Conservation (phyloP, 371 early-diverging fungal species). For the Lichtheimia hyalospora region DNA sequence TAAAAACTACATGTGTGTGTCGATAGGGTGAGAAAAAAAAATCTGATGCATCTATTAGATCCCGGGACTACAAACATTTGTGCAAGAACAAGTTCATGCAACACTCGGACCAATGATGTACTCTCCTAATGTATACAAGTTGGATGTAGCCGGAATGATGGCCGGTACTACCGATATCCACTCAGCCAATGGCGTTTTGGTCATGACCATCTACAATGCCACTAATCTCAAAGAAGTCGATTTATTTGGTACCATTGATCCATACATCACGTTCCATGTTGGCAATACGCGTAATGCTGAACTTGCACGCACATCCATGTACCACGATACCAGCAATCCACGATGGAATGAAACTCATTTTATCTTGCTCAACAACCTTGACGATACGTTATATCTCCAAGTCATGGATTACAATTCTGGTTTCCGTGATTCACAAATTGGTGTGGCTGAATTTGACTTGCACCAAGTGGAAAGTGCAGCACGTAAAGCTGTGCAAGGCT, state of each 20-base stretch:
- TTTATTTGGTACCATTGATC: slow-evolving; percentile 84
- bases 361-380: slow-evolving; percentile 32
- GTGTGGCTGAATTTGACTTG: slow-evolving; percentile 58
- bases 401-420: slow-evolving; percentile 46
- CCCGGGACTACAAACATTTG: slow-evolving; percentile 79
- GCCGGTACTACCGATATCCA: slow-evolving; percentile 57
- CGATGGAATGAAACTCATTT: slow-evolving; percentile 47
- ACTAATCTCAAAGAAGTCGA: slow-evolving; percentile 82
- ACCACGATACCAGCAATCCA: slow-evolving; percentile 56
- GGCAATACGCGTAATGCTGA: slow-evolving; percentile 62
- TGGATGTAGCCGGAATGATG: slow-evolving; percentile 86
- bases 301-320: slow-evolving; percentile 55
- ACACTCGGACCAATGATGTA: slow-evolving; percentile 86
- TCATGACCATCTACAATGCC: slow-evolving; percentile 77
- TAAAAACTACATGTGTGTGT: background rate
- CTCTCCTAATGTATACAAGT: slow-evolving; percentile 77
- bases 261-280: slow-evolving; percentile 73
- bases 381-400: slow-evolving; percentile 30
- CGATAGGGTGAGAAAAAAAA: background rate
- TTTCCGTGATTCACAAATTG: slow-evolving; percentile 35
- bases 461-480: slow-evolving; percentile 37
- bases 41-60: slow-evolving; percentile 40
- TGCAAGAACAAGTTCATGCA: slow-evolving; percentile 77
- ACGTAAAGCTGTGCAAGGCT: slow-evolving; percentile 21
- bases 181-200: slow-evolving; percentile 82